Evolutionary conservation across 2,329 filamentous ascomycete genomes (phyloP), one percentile per base, ranked within the genome.

Genomic region (Clonostachys solani): DNA sequence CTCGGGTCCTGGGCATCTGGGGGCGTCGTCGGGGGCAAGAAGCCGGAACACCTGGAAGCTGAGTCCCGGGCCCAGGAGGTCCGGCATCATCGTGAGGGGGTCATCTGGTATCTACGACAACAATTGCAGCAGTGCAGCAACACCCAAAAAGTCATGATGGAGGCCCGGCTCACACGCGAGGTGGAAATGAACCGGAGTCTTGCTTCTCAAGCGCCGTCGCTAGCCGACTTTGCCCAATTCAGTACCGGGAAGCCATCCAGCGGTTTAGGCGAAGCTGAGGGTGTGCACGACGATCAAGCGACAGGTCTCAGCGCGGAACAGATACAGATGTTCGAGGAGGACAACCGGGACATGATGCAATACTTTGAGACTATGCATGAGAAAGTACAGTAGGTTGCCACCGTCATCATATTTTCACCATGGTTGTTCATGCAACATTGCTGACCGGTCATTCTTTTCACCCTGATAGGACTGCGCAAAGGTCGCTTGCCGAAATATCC

Each of bases 361-460:
- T 89, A 96, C 67, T 96, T 95, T 66, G 90, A 96, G 66, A 90
- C 87, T 68, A 91, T 89, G n/a, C 73, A 97, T 63, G 87, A 92
- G 65, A 94, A 97, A 77, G 90, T 97, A 55, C 88, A 87, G 89
- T 95, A 80, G 47, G 87, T 78, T 17, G 9, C 33, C 33, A 33
- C n/a, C 9, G 33, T 42, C 34, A 29, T 45, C 23, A n/a, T 23
- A 29, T 40, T 29, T 42, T 7, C 40, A 9, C 35, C n/a, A 36
- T 36, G 12, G 5, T 17, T 44, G 29, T 45, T 17, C 29, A 43
- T 33, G 33, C 19, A 19, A 29, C 13, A 13, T 45, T 18, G 36
- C 43, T 42, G 23, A 29, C 23, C 2, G 23, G 23, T 3, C 9
- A 48, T 41, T 18, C 16, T 33, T 44, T 29, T 50, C 35, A 40